Percentiles rank a stretch among this genome's conserved stretches.
These are phyloP conservation scores for Candida schatavii DNA, from an alignment of 805 yeast genomes.

Conservation along the genomic window DNA sequence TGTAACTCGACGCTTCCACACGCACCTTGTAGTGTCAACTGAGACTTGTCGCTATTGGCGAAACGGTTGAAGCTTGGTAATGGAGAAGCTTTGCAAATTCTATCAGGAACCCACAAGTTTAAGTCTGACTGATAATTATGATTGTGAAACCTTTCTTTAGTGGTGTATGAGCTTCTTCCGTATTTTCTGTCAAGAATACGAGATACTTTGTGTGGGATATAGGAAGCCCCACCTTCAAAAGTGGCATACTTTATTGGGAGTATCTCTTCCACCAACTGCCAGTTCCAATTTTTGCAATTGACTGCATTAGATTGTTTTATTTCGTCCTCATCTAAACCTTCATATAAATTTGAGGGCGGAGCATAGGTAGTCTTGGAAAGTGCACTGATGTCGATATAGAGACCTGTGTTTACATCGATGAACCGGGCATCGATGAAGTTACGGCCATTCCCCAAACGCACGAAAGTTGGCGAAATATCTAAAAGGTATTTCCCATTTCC, in stretches of 20 bases:
- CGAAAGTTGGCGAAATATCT: slow-evolving; percentile 25
- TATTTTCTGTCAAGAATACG: slow-evolving; percentile 30
- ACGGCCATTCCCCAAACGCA: slow-evolving; percentile 41
- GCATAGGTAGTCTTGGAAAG: slow-evolving; percentile 24
- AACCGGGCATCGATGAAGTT: slow-evolving; percentile 37
- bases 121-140: slow-evolving; percentile 43
- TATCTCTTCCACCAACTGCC: slow-evolving; percentile 35
- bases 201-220: slow-evolving; percentile 32
- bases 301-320: slow-evolving; percentile 19
- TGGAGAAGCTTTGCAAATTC: slow-evolving; percentile 34
- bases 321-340: slow-evolving; percentile 5
- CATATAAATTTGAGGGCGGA: slow-evolving; percentile 14
- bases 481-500: slow-evolving; percentile 27
- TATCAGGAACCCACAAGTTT: slow-evolving; percentile 46
- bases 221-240: slow-evolving; percentile 35
- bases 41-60: slow-evolving; percentile 20
- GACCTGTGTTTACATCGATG: slow-evolving; percentile 37
- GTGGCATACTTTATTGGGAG: slow-evolving; percentile 34
- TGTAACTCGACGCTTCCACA: slow-evolving; percentile 32
- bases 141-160: slow-evolving; percentile 23
- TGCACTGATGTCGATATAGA: slow-evolving; percentile 45
- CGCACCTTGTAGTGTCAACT: slow-evolving; percentile 36
- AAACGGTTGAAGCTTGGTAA: slow-evolving; percentile 10
- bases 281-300: slow-evolving; percentile 39
- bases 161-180: slow-evolving; percentile 27